Evolutionary conservation across 2,329 filamentous ascomycete genomes (phyloP), one percentile per base, ranked within the genome.

Genomic region (Coniochaeta pulveracea): DNA sequence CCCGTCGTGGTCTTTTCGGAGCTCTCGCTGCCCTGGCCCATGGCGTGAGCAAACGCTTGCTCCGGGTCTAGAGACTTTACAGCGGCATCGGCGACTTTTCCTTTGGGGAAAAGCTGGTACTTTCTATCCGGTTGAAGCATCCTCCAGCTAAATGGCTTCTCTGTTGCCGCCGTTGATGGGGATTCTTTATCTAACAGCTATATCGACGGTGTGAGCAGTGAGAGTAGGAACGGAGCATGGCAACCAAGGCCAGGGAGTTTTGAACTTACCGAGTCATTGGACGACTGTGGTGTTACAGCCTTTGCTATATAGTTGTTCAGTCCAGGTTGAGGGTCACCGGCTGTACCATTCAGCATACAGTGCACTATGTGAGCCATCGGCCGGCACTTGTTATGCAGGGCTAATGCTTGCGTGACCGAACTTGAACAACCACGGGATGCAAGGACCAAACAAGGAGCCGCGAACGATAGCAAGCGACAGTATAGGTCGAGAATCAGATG

Each of bases 361-460:
- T 59, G 66, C 51, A 66, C 69, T 54, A 77, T 76, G 53, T 78
- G 73, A 55, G 71, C 69, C 72, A 77, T 77, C 54, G 52, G 39
- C 42, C 40, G 39, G 43, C 43, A 36, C 34, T 32, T 34, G 35
- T 23, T 38, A 42, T 45, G 47, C 47, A 42, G 35, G 48, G 45
- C 46, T 40, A 45, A 42, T 31, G 46, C n/a, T n/a, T n/a, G n/a
- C n/a, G n/a, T n/a, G n/a, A n/a, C n/a, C n/a, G 41, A 35, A 39
- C 35, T 34, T 39, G 30, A 39, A 46, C 46, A 44, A 40, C 44
- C 43, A 44, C 45, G 43, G 47, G 49, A 48, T 42, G 43, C 43
- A 37, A 40, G 46, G 37, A 47, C 42, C 43, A 40, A 46, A 39
- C 47, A 50, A 50, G 46, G 40, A 35, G 47, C 48, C 47, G 47